A percentile compares a stretch with the other conserved stretches of the same genome.
These are phyloP conservation scores for Hyphopichia khmerensis DNA, from an alignment of 1,139 yeast species.

Conservation along the genomic window DNA sequence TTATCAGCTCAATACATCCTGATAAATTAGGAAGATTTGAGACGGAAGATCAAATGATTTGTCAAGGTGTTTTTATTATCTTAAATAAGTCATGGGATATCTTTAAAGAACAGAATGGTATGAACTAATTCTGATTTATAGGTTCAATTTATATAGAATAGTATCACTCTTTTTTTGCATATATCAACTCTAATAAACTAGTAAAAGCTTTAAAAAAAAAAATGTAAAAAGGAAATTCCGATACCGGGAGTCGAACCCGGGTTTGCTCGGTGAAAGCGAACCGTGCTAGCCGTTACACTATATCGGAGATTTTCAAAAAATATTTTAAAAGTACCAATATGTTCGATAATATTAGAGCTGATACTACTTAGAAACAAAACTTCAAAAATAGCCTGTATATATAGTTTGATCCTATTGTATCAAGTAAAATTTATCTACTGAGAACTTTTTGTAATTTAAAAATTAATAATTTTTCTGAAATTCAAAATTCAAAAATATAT, in stretches of 20 bases:
- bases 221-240: conserved; percentile 39
- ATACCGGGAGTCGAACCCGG: conserved; percentile 85
- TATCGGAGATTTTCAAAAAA: conserved; percentile 46
- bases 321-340: too few species aligned
- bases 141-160: too few species aligned
- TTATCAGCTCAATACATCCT: conserved; percentile 91
- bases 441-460: too few species aligned
- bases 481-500: too few species aligned
- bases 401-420: too few species aligned
- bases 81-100: conserved; percentile 90
- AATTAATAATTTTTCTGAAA: too few species aligned
- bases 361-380: too few species aligned
- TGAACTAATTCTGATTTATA: conserved; percentile 6
- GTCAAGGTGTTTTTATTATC: conserved; percentile 81
- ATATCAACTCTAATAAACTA: too few species aligned
- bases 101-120: conserved; percentile 51
- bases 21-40: conserved; percentile 68
- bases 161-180: too few species aligned
- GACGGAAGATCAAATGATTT: conserved; percentile 76
- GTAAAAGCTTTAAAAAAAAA: neutral
- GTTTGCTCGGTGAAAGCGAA: conserved; percentile 80
- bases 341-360: too few species aligned
- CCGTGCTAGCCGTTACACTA: conserved; percentile 84
- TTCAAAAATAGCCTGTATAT: too few species aligned
- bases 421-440: too few species aligned